Percentiles rank a stretch among this genome's conserved stretches.
Conservation (phyloP, 768 basidiomycete species). For the Suillus sp. region DNA sequence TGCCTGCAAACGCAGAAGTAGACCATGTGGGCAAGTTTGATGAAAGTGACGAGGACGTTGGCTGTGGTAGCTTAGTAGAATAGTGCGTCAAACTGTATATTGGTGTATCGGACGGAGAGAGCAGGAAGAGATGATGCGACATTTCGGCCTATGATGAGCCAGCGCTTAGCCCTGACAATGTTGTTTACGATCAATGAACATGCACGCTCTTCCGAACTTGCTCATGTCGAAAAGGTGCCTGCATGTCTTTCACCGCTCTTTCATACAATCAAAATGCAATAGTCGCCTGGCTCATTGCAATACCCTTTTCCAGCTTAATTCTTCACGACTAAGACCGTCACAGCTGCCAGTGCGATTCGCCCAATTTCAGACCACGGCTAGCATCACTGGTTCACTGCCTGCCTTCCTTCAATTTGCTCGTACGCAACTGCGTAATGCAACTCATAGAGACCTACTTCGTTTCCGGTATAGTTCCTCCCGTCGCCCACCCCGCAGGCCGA, state of each 20-base stretch:
- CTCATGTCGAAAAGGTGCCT: constrained; percentile 14
- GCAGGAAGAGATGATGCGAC: constrained; percentile 85
- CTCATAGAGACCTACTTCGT: constrained; percentile 24
- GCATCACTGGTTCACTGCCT: constrained; percentile 8
- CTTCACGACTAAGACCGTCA: neutral
- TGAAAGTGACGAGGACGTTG: constrained; percentile 65
- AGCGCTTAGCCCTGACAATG: neutral
- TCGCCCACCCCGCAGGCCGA: constrained; percentile 21
- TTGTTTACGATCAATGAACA: constrained; percentile 6
- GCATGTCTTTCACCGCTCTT: constrained; percentile 7
- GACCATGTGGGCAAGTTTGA: constrained; percentile 90
- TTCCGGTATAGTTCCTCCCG: constrained; percentile 18
- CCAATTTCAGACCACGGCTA: neutral
- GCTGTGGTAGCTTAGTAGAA: constrained; percentile 70
- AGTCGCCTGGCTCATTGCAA: constrained; percentile 5
- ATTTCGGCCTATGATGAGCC: constrained; percentile 37
- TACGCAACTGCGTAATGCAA: constrained; percentile 21
- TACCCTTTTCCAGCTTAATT: neutral
- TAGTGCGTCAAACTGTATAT: constrained; percentile 83
- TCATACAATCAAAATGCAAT: constrained; percentile 9
- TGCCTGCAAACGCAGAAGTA: constrained; percentile 88
- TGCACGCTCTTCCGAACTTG: constrained; percentile 13
- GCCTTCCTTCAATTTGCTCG: constrained; percentile 22
- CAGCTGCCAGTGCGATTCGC: neutral
- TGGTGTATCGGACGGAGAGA: constrained; percentile 87